Conservation (phyloP, 768 basidiomycete species). For the Asterophora lycoperdoides region DNA sequence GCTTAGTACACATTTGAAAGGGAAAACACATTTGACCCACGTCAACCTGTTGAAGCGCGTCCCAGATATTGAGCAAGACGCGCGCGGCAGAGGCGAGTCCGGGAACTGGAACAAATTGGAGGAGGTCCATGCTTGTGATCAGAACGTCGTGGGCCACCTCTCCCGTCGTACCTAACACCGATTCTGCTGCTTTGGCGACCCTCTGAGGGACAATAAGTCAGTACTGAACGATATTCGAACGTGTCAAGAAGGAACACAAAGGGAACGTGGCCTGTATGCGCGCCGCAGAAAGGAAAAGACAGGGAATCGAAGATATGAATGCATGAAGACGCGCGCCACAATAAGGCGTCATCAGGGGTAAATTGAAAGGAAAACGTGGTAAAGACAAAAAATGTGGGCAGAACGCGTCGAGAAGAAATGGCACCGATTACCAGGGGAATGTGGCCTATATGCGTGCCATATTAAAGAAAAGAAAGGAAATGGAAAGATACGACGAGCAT, state of each 20-base stretch:
- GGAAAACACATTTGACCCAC: conserved; percentile 36
- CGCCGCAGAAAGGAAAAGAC: too few species aligned
- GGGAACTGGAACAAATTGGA: conserved; percentile 49
- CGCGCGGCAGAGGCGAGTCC: conserved; percentile 50
- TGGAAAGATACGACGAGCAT: too few species aligned
- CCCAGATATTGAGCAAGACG: conserved; percentile 61
- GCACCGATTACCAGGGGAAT: too few species aligned
- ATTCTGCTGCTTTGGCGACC: conserved; percentile 33
- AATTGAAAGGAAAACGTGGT: too few species aligned
- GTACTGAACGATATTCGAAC: not conserved
- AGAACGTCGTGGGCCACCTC: conserved; percentile 45
- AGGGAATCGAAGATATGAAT: too few species aligned
- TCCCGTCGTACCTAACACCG: conserved; percentile 37
- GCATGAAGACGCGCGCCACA: too few species aligned
- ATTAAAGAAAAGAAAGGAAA: too few species aligned
- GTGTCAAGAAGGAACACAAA: not conserved
- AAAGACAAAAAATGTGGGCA: too few species aligned
- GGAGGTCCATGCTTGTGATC: conserved; percentile 35
- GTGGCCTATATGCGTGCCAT: too few species aligned
- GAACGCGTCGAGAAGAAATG: not conserved
- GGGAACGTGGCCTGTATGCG: too few species aligned
- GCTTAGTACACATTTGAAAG: not conserved
- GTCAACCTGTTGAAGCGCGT: conserved; percentile 54
- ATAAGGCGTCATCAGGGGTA: too few species aligned
- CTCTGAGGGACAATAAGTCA: conserved; percentile 15